Percentiles rank a stretch among this genome's conserved stretches.
Conservation (phyloP, 768 basidiomycete genomes). For the Infundibulicybe gibba region DNA sequence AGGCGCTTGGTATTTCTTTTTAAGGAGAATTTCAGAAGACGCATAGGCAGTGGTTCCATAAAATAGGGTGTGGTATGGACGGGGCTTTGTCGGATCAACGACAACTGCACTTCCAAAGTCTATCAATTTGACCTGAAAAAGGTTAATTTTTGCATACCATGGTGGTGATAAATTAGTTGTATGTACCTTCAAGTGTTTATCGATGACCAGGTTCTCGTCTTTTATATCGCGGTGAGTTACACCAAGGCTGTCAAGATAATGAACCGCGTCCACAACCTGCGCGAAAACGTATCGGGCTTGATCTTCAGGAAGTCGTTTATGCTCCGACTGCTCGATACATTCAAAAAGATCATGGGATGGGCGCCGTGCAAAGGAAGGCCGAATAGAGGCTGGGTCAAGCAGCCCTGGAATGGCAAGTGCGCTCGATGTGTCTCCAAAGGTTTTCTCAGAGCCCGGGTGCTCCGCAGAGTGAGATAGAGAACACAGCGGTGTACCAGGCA, state of each 20-base stretch:
- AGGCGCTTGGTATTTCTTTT: constrained; percentile 85
- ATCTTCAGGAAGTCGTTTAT: constrained; percentile 74
- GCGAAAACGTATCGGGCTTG: constrained; percentile 81
- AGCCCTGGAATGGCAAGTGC: neutral
- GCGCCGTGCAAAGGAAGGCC: constrained; percentile 56
- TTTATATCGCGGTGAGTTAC: constrained; percentile 96
- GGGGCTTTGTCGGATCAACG: constrained; percentile 56
- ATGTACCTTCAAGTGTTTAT: constrained; percentile 63
- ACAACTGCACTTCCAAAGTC: constrained; percentile 92
- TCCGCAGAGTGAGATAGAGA: neutral
- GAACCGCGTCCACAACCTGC: constrained; percentile 84
- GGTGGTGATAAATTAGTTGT: neutral
- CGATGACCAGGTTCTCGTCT: constrained; percentile 90
- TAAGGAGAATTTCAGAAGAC: constrained; percentile 88
- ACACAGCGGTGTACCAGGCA: constrained; percentile 37
- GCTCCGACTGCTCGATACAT: constrained; percentile 84
- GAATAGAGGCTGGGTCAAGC: constrained; percentile 14
- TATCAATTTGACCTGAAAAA: constrained; percentile 80
- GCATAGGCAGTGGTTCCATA: constrained; percentile 97
- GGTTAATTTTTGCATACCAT: neutral
- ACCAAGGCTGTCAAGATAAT: constrained; percentile 76
- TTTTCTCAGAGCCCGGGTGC: no score
- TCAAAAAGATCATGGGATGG: constrained; percentile 93
- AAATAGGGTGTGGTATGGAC: constrained; percentile 73
- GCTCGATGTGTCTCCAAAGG: no score